Evolutionary conservation across 352 stramenopile genomes (phyloP).

Genomic region (Phytophthora parvispora): DNA sequence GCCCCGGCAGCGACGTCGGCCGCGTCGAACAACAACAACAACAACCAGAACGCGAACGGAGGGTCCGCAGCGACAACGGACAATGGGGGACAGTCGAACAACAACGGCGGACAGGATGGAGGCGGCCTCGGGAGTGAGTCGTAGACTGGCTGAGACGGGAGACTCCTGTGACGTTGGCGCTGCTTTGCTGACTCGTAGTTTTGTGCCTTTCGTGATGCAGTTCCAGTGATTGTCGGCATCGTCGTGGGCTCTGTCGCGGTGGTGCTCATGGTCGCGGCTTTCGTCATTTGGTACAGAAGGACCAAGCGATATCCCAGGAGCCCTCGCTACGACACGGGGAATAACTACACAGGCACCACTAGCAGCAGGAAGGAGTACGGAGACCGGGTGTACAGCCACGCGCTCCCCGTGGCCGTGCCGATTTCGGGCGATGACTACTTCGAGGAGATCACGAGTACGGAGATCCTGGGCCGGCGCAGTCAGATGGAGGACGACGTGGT

Average conservation of each 20-base stretch:
- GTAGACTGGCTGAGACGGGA: background rate
- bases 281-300: constrained; percentile 52
- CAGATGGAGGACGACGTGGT: constrained; percentile 25
- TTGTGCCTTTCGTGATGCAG: constrained; percentile 1
- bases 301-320: constrained; percentile 31
- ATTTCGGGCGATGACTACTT: constrained; percentile 33
- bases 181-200: constrained; percentile 1
- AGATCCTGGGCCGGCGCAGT: constrained; percentile 34
- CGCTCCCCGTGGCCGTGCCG: constrained; percentile 26
- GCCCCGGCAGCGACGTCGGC: constrained; percentile 22
- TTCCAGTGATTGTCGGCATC: constrained; percentile 47
- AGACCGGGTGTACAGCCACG: constrained; percentile 29
- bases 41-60: constrained; percentile 18
- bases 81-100: constrained; percentile 26
- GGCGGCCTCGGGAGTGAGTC: constrained; percentile 29
- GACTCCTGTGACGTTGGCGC: background rate
- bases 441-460: constrained; percentile 31
- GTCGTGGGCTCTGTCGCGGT: constrained; percentile 43
- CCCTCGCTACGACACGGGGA: constrained; percentile 20
- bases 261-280: constrained; percentile 48
- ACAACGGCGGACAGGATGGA: constrained; percentile 16
- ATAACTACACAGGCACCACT: constrained; percentile 30
- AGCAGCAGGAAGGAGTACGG: constrained; percentile 30
- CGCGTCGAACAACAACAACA: constrained; percentile 26
- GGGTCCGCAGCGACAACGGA: constrained; percentile 9